These are phyloP conservation scores for Ceratobasidium sp. DNA, from an alignment of 1,284 basidiomycete species.

Conservation along the genomic window DNA sequence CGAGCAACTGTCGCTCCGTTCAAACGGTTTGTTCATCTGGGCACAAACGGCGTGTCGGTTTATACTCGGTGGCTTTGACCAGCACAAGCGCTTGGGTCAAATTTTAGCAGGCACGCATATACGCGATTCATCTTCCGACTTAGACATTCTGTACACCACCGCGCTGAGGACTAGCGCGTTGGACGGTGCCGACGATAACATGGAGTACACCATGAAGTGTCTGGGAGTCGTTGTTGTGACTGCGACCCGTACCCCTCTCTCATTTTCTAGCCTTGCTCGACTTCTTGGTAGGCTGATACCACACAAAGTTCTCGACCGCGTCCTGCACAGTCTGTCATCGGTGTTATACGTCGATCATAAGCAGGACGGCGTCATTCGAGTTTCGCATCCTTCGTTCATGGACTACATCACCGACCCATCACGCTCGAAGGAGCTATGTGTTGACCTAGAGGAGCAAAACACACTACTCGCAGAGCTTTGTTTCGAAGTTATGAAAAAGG, in stretches of 20 bases:
- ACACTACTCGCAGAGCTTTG: background rate
- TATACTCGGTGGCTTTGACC: background rate
- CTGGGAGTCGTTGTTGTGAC: background rate
- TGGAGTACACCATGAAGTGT: background rate
- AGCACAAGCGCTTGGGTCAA: background rate
- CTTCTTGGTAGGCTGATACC: background rate
- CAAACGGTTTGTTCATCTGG: background rate
- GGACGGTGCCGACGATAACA: background rate
- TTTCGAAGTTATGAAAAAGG: background rate
- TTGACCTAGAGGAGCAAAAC: background rate
- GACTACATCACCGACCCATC: conserved; percentile 1
- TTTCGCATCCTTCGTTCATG: too few species aligned
- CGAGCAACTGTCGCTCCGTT: conserved; percentile 1
- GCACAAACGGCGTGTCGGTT: conserved; percentile 21
- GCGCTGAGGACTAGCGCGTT: background rate
- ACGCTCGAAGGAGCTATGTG: background rate
- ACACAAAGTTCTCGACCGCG: background rate
- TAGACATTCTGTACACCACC: conserved; percentile 11
- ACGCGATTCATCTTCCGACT: background rate
- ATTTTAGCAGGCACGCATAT: background rate
- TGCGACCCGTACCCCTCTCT: background rate
- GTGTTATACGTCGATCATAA: background rate
- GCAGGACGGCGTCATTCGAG: too few species aligned
- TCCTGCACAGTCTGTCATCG: conserved; percentile 5
- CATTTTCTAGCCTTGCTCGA: background rate